phyloP scores from a whole-genome alignment of 148 eudicot species.

The Pouteria glomerata region DNA sequence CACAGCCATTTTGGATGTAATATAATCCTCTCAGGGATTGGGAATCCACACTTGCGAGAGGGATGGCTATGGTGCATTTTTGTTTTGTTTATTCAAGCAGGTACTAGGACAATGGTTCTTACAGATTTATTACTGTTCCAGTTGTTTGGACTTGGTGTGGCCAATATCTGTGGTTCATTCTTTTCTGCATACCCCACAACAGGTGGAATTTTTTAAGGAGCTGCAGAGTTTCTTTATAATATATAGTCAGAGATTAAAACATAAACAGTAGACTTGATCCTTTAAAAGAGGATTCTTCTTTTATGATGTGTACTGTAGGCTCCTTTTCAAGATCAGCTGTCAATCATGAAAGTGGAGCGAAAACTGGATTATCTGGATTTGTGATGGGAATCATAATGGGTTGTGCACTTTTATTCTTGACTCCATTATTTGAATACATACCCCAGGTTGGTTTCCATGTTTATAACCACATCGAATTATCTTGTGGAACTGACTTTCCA shows the following conservation, averaged over 20 bases:
- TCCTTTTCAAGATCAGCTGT: conserved; percentile 99
- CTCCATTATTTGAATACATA: conserved; percentile 81
- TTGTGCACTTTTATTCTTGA: conserved; percentile 83
- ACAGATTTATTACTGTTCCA: conserved; percentile 23
- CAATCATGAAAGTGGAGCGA: conserved; percentile 98
- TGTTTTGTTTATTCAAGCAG: neutral
- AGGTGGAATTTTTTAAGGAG: conserved; percentile 45
- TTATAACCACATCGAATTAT: too few relatives aligned
- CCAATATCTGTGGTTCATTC: conserved; percentile 84
- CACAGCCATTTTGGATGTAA: neutral
- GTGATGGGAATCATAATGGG: conserved; percentile 78
- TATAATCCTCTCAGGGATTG: neutral
- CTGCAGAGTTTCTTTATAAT: too few relatives aligned
- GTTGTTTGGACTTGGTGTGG: conserved; percentile 99
- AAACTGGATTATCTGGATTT: conserved; percentile 91
- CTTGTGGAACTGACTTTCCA: neutral
- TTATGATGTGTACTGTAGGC: conserved; percentile 38
- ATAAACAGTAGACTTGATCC: too few relatives aligned
- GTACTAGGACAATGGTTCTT: neutral
- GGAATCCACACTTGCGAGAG: neutral
- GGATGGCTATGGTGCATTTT: neutral
- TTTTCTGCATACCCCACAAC: conserved; percentile 89
- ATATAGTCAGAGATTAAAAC: too few relatives aligned
- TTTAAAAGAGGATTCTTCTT: conserved; percentile 10
- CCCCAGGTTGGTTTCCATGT: conserved; percentile 58